Percentiles rank a stretch among this genome's conserved stretches.
phyloP scores from a whole-genome alignment of 139 green algal genomes.

The Parachlorella kessleri region DNA sequence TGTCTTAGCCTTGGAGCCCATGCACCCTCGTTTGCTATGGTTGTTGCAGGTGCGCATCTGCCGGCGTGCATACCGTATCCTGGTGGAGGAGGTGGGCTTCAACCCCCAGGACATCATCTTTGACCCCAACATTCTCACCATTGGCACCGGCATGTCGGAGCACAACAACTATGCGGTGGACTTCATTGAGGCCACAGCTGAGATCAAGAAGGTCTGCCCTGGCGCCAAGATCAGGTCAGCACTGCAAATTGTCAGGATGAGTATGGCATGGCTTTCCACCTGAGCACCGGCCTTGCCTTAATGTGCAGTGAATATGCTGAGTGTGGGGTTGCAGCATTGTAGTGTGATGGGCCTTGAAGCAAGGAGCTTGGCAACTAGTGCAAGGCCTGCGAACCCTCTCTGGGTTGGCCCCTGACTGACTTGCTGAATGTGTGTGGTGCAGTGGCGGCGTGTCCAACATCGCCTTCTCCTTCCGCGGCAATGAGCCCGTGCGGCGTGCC shows the following conservation, averaged over 20 bases:
- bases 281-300: too few species aligned
- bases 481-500: conserved; percentile 91
- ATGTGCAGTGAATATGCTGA: too few species aligned
- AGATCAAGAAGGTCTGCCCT: conserved; percentile 96
- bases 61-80: conserved; percentile 89
- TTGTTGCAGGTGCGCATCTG: conserved; percentile 89
- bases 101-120: conserved; percentile 98
- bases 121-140: conserved; percentile 99
- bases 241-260: neutral
- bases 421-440: neutral
- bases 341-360: too few species aligned
- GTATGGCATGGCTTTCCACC: too few species aligned
- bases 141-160: conserved; percentile 95
- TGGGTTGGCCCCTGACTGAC: neutral
- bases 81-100: conserved; percentile 96
- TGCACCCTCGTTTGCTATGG: too few species aligned
- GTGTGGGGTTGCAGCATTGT: too few species aligned
- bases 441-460: conserved; percentile 97
- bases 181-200: conserved; percentile 91
- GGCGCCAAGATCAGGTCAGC: conserved; percentile 92
- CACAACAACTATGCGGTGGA: conserved; percentile 99
- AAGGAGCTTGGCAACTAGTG: too few species aligned
- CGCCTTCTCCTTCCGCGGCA: conserved; percentile 98
- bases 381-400: too few species aligned
- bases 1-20: too few species aligned